These are phyloP conservation scores for Cyberlindnera subsufficiens DNA, from an alignment of 805 yeast species.

Conservation along the genomic window DNA sequence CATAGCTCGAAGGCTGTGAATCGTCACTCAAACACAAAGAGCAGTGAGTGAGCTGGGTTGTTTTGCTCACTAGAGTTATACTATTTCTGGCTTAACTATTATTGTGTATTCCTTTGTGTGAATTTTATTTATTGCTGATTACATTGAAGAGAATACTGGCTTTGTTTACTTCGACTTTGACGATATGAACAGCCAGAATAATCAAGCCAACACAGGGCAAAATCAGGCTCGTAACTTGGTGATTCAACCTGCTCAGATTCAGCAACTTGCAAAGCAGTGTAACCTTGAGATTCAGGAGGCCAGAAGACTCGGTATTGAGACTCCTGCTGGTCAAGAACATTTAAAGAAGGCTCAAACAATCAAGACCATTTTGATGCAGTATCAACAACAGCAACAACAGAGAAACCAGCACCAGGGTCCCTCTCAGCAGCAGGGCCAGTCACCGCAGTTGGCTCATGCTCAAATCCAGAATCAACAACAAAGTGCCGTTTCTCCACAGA, in stretches of 20 bases:
- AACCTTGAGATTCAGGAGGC: constrained; percentile 57
- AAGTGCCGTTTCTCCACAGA: constrained; percentile 4
- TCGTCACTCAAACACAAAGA: too few species aligned
- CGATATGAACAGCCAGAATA: constrained; percentile 4
- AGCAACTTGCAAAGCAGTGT: constrained; percentile 54
- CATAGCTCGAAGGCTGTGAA: too few species aligned
- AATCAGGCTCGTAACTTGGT: constrained; percentile 3
- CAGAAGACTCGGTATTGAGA: constrained; percentile 51
- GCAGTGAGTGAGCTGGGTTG: too few species aligned
- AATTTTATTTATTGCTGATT: too few species aligned
- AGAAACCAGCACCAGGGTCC: constrained; percentile 19
- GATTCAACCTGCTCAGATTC: constrained; percentile 24
- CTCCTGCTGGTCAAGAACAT: constrained; percentile 59
- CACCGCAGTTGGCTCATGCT: constrained; percentile 6
- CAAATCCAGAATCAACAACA: background rate
- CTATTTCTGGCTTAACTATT: too few species aligned
- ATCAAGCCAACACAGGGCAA: constrained; percentile 3
- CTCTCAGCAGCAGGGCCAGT: constrained; percentile 16
- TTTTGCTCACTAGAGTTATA: too few species aligned
- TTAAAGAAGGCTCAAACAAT: constrained; percentile 57
- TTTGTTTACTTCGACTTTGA: too few species aligned
- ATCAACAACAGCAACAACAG: constrained; percentile 40
- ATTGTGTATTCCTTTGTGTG: too few species aligned
- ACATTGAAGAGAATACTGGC: too few species aligned
- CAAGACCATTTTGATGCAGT: constrained; percentile 52